Base-by-base conservation (phyloP, 768 basidiomycete genomes). In the Hygrocybe coccinea region DNA sequence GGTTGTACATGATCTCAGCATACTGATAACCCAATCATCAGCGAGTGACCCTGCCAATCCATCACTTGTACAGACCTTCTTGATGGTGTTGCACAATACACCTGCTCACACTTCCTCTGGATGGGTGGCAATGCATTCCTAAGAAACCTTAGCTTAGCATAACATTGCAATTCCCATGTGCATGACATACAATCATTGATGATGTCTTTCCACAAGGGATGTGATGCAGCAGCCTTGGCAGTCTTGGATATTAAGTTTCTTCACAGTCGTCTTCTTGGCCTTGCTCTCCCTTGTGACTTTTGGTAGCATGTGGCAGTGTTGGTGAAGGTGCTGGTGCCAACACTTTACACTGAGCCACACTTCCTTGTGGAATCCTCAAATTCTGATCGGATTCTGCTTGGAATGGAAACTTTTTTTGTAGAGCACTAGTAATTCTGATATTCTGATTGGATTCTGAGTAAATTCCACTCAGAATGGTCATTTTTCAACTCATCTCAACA, bases 31-130 rank as follows among this genome's bases (percentile, higher is more conserved):
- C 43, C 50, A 39, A 44, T 67, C 6, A 63, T 65, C 56, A 65
- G 53, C 41, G 33, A 34, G 21, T 57, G 39, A 37, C 22, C 15
- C 17, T 14, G 24, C 33, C 34, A 50, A 52, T 52, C 54, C 68
- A 38, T 45, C 29, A 29, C 29, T 29, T 8, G 29, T 29, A 29
- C 29, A 29, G 29, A 80, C 85, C 77, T 74, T 91, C 84, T 95
- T 95, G 76, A 95, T 88, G 24, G 75, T 79, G n/a, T 83, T 80
- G 56, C 93, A 81, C 43, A 90, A 92, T 57, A 92, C 91, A 61
- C 90, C 91, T 50, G 72, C 60, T 44, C 87, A 83, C 22, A 82
- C 79, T 34, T 90, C 89, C 51, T 86, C 86, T 37, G 81, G 83
- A 68, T 86, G 77, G 29, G 79, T 79, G 56, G 74, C 72, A 72